Base-by-base conservation (phyloP, 2,329 filamentous ascomycete species). In the Dothistroma pini region DNA sequence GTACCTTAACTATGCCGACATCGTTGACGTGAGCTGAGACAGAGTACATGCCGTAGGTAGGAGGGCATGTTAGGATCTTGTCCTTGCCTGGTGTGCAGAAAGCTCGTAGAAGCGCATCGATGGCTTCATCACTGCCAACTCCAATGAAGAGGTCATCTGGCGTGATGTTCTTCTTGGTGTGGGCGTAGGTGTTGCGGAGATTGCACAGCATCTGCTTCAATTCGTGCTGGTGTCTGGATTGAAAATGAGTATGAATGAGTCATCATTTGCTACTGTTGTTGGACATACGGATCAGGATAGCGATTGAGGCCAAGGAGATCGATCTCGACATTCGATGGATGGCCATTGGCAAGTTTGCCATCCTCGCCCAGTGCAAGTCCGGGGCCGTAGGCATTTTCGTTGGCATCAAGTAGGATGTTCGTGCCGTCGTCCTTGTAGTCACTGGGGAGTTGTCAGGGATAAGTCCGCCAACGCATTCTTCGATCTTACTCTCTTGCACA, bases 361-460 rank as follows among this genome's bases (percentile, higher is more conserved):
- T 82, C 72, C 1, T 73, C 70, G 32, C 76, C 76, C 54, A 87
- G 69, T 2, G 82, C 79, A 54, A 97, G 79, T 1, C 90, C 89
- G 0, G 95, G 93, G 0, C 95, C 95, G 71, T 89, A 97, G 62
- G 95, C 92, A 73, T 99, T 99, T 79, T 99, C 95, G 72, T 99
- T 99, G 69, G 95, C 95, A 75, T 99, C 95, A 67, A 99, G 89
- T 56, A 99, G 88, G 71, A 97, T 87, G 73, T 97, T 97, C 61
- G 87, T 93, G 68, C 95, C 95, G 74, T 99, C 90, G 75, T 99
- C 93, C 80, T 99, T 97, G 84, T 99, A 97, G 84, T 99, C 95
- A 80, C 72, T 74, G 41, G 12, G 32, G 38, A 34, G 44, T 38
- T n/a, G 34, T 70, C 57, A 69, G 67, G 57, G 58, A 63, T 64